Percentiles rank a stretch among this genome's conserved stretches.
Evolutionary conservation across 1,139 yeast genomes (phyloP).

Genomic region (Lizanozyma gosingica): DNA sequence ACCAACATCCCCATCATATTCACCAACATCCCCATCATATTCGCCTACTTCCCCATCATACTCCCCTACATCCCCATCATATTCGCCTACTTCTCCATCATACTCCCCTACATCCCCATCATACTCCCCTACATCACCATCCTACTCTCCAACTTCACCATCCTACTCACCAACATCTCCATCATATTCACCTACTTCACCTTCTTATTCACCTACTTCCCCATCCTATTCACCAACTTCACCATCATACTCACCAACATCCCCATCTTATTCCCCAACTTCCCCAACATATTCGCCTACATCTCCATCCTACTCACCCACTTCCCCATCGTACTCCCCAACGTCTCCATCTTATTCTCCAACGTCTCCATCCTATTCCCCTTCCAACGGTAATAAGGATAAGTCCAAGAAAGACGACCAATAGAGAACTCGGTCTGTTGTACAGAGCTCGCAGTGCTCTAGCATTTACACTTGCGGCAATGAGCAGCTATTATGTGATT

Average conservation of each 20-base stretch:
- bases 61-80: conserved; percentile 56
- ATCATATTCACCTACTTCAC: conserved; percentile 52
- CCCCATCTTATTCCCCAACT: conserved; percentile 44
- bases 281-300: conserved; percentile 52
- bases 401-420: conserved; percentile 1
- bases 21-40: conserved; percentile 63
- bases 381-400: conserved; percentile 10
- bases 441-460: not conserved
- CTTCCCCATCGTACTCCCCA: conserved; percentile 23
- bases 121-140: conserved; percentile 56
- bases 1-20: conserved; percentile 68
- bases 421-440: not conserved
- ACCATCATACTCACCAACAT: conserved; percentile 53
- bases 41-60: conserved; percentile 47
- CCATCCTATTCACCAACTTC: conserved; percentile 55
- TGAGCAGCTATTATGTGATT: not conserved
- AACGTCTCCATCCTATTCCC: conserved; percentile 22
- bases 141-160: conserved; percentile 44
- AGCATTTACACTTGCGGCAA: not conserved
- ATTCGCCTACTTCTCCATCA: conserved; percentile 54
- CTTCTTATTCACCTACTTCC: conserved; percentile 48
- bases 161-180: conserved; percentile 47
- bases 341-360: conserved; percentile 30
- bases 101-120: conserved; percentile 62
- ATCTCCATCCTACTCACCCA: conserved; percentile 29